Percentiles rank a stretch among this genome's conserved stretches.
These are phyloP conservation scores for Naganishia antarctica DNA, from an alignment of 768 basidiomycete species.

Conservation along the genomic window DNA sequence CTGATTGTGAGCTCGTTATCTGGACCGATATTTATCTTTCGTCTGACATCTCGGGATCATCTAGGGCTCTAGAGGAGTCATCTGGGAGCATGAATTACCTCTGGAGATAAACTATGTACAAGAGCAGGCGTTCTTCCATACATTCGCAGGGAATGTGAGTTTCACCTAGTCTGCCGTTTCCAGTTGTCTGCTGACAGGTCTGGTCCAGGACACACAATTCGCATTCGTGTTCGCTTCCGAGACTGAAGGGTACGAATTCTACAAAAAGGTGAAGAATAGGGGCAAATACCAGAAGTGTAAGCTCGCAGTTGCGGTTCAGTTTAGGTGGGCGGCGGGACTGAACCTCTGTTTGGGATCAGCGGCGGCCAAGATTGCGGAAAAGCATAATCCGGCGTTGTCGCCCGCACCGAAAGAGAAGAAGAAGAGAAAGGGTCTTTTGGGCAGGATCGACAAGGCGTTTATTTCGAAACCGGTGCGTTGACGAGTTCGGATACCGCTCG, in stretches of 20 bases:
- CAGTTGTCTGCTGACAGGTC: background rate
- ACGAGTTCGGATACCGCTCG: too few species aligned
- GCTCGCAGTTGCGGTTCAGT: conserved; percentile 4
- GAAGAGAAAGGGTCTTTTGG: conserved; percentile 54
- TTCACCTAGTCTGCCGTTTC: background rate
- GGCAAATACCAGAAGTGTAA: conserved; percentile 58
- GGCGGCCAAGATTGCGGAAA: conserved; percentile 20
- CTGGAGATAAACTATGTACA: conserved; percentile 71
- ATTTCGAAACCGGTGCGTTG: conserved; percentile 67
- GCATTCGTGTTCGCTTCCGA: conserved; percentile 86
- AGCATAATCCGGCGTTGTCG: conserved; percentile 1
- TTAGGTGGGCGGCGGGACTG: background rate
- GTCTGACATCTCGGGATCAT: conserved; percentile 18
- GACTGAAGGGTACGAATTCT: conserved; percentile 72
- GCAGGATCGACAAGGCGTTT: conserved; percentile 85
- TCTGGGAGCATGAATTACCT: conserved; percentile 92
- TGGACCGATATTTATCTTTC: background rate
- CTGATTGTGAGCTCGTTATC: conserved; percentile 50
- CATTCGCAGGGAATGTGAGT: conserved; percentile 86
- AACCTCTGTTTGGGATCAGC: conserved; percentile 8
- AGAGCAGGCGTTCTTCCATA: conserved; percentile 86
- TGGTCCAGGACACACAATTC: conserved; percentile 72
- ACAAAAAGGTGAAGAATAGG: conserved; percentile 70
- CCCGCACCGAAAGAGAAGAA: conserved; percentile 35
- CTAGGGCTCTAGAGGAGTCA: conserved; percentile 75